Evolutionary conservation across 345 rosid species (phyloP).

Genomic region (Populus euphratica): DNA sequence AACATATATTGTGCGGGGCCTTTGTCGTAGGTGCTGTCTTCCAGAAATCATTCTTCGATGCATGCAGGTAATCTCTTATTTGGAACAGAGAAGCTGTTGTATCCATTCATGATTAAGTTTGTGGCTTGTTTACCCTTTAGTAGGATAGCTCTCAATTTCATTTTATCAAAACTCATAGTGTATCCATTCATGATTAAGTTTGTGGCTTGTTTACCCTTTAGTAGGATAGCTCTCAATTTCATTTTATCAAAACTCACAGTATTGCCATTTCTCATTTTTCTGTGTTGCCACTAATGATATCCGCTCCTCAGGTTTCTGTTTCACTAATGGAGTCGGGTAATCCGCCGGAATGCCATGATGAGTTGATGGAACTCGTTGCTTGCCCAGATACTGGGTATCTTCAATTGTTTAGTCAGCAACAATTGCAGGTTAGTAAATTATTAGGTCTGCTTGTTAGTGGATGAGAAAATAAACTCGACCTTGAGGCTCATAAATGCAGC

Average conservation of each 20-base stretch:
- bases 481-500: not conserved
- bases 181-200: no score
- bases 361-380: slow-evolving; percentile 73
- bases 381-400: slow-evolving; percentile 63
- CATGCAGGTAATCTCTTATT: slow-evolving; percentile 59
- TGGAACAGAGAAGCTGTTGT: not conserved
- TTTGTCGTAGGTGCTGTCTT: slow-evolving; percentile 90
- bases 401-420: slow-evolving; percentile 83
- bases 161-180: not conserved
- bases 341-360: slow-evolving; percentile 70
- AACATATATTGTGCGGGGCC: slow-evolving; percentile 70
- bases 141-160: not conserved
- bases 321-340: slow-evolving; percentile 61
- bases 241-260: not conserved
- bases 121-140: no score
- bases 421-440: slow-evolving; percentile 58
- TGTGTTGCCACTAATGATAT: not conserved
- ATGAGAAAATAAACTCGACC: not conserved
- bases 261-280: not conserved
- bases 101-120: no score
- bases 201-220: no score
- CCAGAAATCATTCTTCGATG: slow-evolving; percentile 84
- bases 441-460: not conserved
- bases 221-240: not conserved
- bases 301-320: slow-evolving; percentile 62